phyloP scores from a whole-genome alignment of 495 filamentous ascomycete genomes.

The Hypoxylon rickii region DNA sequence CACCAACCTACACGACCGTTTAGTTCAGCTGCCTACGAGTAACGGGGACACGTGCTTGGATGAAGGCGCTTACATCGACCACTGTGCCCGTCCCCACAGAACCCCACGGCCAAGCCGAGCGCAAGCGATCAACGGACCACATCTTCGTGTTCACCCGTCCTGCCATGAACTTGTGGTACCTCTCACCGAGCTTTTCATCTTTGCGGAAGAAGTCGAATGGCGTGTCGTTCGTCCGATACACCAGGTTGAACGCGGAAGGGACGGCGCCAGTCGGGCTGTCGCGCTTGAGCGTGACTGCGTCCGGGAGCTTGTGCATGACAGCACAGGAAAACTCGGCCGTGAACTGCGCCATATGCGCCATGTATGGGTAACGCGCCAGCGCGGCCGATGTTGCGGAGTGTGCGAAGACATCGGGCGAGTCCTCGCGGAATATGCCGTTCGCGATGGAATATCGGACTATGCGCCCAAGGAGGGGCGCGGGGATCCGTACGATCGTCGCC shows the following conservation, averaged over 20 bases:
- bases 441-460: conserved; percentile 42
- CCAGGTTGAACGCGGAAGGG: conserved; percentile 39
- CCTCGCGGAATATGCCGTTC: conserved; percentile 43
- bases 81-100: conserved; percentile 21
- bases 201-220: conserved; percentile 30
- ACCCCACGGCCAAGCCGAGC: conserved; percentile 20
- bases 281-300: conserved; percentile 29
- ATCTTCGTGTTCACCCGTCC: conserved; percentile 25
- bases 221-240: conserved; percentile 36
- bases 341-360: conserved; percentile 80
- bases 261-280: conserved; percentile 30
- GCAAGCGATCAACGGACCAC: conserved; percentile 34
- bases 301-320: conserved; percentile 24
- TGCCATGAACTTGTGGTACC: conserved; percentile 32
- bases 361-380: conserved; percentile 69
- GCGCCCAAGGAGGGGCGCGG: conserved; percentile 34
- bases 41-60: too few relatives aligned
- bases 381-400: conserved; percentile 49
- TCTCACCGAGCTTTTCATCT: conserved; percentile 12
- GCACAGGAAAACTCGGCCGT: conserved; percentile 43
- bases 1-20: conserved; percentile 46
- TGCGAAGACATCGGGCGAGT: conserved; percentile 31
- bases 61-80: conserved; percentile 25
- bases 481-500: conserved; percentile 26
- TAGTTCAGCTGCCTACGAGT: too few relatives aligned